These are phyloP conservation scores for Diplodia scrobiculata DNA, from an alignment of 2,329 filamentous ascomycete genomes.

Conservation along the genomic window DNA sequence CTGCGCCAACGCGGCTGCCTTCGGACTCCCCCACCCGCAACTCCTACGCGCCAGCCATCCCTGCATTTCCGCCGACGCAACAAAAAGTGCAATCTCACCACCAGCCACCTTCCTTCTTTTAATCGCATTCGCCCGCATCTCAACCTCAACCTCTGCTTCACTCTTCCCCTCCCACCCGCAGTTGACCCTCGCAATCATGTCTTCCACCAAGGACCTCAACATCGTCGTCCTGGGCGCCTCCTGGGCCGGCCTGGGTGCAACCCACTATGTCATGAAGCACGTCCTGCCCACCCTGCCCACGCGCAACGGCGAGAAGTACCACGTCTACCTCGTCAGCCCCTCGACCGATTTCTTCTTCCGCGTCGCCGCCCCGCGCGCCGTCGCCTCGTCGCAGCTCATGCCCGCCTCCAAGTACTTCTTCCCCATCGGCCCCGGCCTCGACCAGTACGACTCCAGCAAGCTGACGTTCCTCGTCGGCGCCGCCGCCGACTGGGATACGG, in stretches of 20 bases:
- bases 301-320: constrained; percentile 34
- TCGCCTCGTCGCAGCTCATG: constrained; percentile 38
- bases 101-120: not conserved
- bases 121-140: not conserved
- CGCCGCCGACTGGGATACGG: constrained; percentile 37
- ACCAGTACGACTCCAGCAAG: constrained; percentile 36
- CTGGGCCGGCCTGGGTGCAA: constrained; percentile 42
- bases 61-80: constrained; percentile 13
- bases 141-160: not conserved
- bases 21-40: constrained; percentile 24
- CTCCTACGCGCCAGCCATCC: constrained; percentile 18
- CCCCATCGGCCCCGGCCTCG: constrained; percentile 40
- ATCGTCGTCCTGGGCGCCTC: constrained; percentile 45
- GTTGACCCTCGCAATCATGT: not conserved
- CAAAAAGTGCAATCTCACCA: constrained; percentile 4
- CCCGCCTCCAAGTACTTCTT: constrained; percentile 39
- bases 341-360: constrained; percentile 46
- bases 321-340: constrained; percentile 42
- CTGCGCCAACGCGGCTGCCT: not conserved
- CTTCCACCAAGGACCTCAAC: constrained; percentile 17
- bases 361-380: constrained; percentile 42
- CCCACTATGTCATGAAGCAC: constrained; percentile 42
- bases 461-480: constrained; percentile 35
- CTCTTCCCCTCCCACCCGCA: not conserved
- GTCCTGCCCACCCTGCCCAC: constrained; percentile 37